A percentile compares a stretch with the other conserved stretches of the same genome.
Conservation (phyloP, 2,329 filamentous ascomycete genomes). For the Verticillium alfalfae region DNA sequence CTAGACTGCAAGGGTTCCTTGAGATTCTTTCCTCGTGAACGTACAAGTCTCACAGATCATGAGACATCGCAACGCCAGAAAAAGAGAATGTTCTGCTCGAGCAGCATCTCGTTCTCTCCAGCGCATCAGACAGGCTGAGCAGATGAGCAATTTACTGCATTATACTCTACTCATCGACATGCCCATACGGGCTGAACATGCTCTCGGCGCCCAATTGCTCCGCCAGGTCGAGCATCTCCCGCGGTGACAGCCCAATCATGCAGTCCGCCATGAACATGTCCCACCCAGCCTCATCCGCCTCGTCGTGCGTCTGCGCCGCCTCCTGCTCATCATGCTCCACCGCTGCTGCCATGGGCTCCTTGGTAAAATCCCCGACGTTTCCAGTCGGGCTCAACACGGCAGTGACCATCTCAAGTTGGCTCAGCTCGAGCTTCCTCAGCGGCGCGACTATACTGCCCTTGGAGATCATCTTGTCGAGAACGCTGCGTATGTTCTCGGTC, state of each 20-base stretch:
- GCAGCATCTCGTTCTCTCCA: too few relatives aligned
- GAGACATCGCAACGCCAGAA: too few relatives aligned
- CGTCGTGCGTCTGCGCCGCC: constrained; percentile 3
- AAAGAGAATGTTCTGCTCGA: too few relatives aligned
- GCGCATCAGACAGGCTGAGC: too few relatives aligned
- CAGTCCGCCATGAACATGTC: constrained; percentile 23
- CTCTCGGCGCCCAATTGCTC: constrained; percentile 19
- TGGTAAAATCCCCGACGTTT: constrained; percentile 1
- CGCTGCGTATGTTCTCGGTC: constrained; percentile 26
- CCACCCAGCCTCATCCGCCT: constrained; percentile 15
- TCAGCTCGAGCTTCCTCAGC: constrained; percentile 27
- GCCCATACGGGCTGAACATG: not conserved
- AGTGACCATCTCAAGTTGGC: constrained; percentile 28
- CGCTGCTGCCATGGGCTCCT: constrained; percentile 5
- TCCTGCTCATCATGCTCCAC: constrained; percentile 6
- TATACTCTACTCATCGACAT: not conserved
- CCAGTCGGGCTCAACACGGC: constrained; percentile 23
- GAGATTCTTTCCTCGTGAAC: not conserved
- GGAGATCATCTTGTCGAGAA: constrained; percentile 28
- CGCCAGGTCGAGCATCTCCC: constrained; percentile 22
- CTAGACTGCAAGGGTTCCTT: too few relatives aligned
- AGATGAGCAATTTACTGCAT: too few relatives aligned
- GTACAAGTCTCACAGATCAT: too few relatives aligned
- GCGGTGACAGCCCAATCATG: constrained; percentile 22
- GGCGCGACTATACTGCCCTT: constrained; percentile 31